Percentiles rank a stretch among this genome's conserved stretches.
phyloP scores from a whole-genome alignment of 2,329 filamentous ascomycete genomes.

The Eurotiales sp. region DNA sequence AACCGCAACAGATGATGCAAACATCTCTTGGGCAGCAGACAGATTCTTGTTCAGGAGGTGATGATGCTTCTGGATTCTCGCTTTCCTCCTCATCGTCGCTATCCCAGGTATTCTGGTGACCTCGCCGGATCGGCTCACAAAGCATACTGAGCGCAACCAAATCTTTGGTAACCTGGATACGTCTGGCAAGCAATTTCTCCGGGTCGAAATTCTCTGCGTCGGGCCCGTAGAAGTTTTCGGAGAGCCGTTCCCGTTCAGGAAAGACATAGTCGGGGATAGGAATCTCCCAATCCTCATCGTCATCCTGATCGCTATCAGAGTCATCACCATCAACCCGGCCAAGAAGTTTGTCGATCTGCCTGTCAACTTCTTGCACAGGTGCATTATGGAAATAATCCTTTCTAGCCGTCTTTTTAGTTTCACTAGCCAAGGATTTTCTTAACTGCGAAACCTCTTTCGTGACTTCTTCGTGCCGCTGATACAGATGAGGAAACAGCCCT shows the following conservation, averaged over 20 bases:
- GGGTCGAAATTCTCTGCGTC: conserved; percentile 23
- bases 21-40: conserved; percentile 21
- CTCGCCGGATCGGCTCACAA: conserved; percentile 22
- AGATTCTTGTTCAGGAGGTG: conserved; percentile 15
- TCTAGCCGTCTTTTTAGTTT: conserved; percentile 21
- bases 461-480: conserved; percentile 9
- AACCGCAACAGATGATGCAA: conserved; percentile 25
- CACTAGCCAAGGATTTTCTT: conserved; percentile 16
- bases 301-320: conserved; percentile 66
- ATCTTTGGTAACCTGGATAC: conserved; percentile 27
- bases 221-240: conserved; percentile 26
- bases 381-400: conserved; percentile 25
- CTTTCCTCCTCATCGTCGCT: conserved; percentile 13
- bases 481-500: conserved; percentile 10
- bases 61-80: conserved; percentile 19
- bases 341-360: conserved; percentile 26
- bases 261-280: conserved; percentile 23
- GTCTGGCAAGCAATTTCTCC: conserved; percentile 23
- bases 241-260: conserved; percentile 20
- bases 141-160: conserved; percentile 24
- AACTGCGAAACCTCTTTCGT: conserved; percentile 7
- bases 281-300: conserved; percentile 69
- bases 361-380: conserved; percentile 23
- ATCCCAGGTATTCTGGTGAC: conserved; percentile 23
- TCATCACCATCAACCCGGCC: conserved; percentile 53